Evolutionary conservation across 192 early-diverging fungal species (phyloP), one percentile per base, ranked within the genome.

Genomic region (Endogone sp.): DNA sequence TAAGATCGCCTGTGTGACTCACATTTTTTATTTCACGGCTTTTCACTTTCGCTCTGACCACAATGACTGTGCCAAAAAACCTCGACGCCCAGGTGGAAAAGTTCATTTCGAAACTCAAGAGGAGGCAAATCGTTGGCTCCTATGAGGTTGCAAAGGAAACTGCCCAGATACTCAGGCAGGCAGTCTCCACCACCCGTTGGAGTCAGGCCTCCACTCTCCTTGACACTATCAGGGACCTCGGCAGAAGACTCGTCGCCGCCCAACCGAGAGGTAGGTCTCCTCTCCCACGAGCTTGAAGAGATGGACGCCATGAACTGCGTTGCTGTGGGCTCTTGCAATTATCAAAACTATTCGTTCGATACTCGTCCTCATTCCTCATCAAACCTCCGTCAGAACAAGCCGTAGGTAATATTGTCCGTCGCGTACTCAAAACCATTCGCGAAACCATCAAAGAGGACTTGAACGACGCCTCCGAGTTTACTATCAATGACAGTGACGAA

Each of bases 371-470:
- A n/a, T n/a, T n/a, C n/a, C n/a, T 29, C 49, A 28, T 28, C 2
- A 27, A 3, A 20, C 22, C n/a, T 27, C 21, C 23, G 49, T 56
- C 79, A 78, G 96, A 97, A 74, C 83, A 95, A 31, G 88, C 93
- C 3, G 89, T 94, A 0, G 89, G 88, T 20, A 96, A 95, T 79
- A 94, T 95, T 31, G 86, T 92, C 56, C 88, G 92, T 66, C 84
- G 94, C 37, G 88, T 96, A 4, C 72, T 96, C 55, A 85, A 88
- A 62, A 78, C 95, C n/a, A 94, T 97, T 69, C 84, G 86, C 31
- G 94, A 96, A 85, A 44, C 37, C 79, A 81, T 74, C 67, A 68
- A 66, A 8, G 83, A 73, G 58, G 75, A 74, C 62, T 78, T 67
- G 30, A 62, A 68, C 58, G 65, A 68, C 27, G 54, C 61, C 9